Evolutionary conservation across 2,329 filamentous ascomycete species (phyloP).

Genomic region (Fusarium zealandicum): DNA sequence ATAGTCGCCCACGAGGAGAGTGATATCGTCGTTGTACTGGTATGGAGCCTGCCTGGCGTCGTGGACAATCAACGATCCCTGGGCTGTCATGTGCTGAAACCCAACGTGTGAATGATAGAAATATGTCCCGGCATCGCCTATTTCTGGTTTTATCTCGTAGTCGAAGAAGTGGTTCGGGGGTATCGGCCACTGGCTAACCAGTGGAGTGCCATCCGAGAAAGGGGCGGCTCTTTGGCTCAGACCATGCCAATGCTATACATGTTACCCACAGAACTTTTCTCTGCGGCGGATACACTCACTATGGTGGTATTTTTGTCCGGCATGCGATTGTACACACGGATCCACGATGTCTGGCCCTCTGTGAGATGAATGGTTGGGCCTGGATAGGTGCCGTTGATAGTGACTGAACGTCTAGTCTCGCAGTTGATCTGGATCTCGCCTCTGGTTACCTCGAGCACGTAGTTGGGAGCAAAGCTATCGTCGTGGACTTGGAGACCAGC

Average conservation of each 20-base stretch:
- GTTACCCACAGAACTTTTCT: neutral
- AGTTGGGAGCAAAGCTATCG: slow-evolving; percentile 15
- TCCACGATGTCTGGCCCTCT: slow-evolving; percentile 28
- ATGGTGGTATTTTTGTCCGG: slow-evolving; percentile 23
- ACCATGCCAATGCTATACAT: slow-evolving; percentile 70
- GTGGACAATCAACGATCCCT: slow-evolving; percentile 63
- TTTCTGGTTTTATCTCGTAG: slow-evolving; percentile 65
- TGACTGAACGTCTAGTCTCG: slow-evolving; percentile 1
- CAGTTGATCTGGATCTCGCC: slow-evolving; percentile 22
- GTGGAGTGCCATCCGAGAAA: slow-evolving; percentile 69
- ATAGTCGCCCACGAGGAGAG: slow-evolving; percentile 60
- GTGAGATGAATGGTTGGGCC: slow-evolving; percentile 12
- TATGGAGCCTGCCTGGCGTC: slow-evolving; percentile 58
- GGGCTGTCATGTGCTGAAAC: slow-evolving; percentile 65
- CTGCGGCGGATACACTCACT: neutral
- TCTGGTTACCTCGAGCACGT: slow-evolving; percentile 18
- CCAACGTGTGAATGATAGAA: slow-evolving; percentile 74
- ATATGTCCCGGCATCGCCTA: slow-evolving; percentile 66
- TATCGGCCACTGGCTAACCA: slow-evolving; percentile 71
- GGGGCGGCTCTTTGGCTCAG: slow-evolving; percentile 65
- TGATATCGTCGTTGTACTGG: slow-evolving; percentile 67
- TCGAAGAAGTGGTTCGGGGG: slow-evolving; percentile 69
- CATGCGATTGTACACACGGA: slow-evolving; percentile 23
- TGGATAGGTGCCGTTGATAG: slow-evolving; percentile 18
- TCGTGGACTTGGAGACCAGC: slow-evolving; percentile 13